Base-by-base conservation (phyloP, 257 asterid species). In the Dorcoceras hygrometricum region DNA sequence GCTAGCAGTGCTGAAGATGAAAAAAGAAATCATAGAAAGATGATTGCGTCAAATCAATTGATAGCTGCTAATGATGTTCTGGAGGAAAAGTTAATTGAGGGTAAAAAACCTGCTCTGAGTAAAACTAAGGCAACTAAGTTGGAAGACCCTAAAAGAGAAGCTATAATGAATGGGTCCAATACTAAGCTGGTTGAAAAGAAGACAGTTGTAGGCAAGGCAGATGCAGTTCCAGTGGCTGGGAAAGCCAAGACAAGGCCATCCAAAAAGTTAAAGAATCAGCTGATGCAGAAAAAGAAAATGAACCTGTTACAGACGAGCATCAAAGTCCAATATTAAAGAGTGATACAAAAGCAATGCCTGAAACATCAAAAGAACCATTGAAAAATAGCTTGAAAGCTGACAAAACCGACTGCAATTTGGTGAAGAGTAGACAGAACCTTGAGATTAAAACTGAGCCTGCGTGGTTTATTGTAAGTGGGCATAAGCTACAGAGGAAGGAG, bases 401-500 rank as follows among this genome's bases (percentile, higher is more conserved):
- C n/a, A 31, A 32, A 66, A 46, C 65, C 28, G 5, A 27, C 51
- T 29, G 73, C 14, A 76, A 54, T 50, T 48, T 72, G 16, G 61
- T 23, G 66, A 66, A 68, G 34, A 50, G 16, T 25, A 31, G 19
- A n/a, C 69, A 32, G 57, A 50, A 57, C 24, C n/a, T 28, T 31
- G 48, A 57, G 75, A 67, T 20, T 50, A 83, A 62, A 56, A 28
- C 62, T 39, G 91, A 81, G 36, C 84, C 87, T 23, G 83, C 72
- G 57, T 85, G 90, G 74, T 93, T 90, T 74, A 86, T 93, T 54
- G 68, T 93, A 71, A 85, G 89, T 67, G 99, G 99, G 56, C 96
- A 85, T 82, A 81, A 48, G 77, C 73, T 90, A 27, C 97, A 90
- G 65, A 82, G 95, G 43, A 93, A 90, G 81, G 97, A 93, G 78